Base-by-base conservation (phyloP, 192 early-diverging fungal species). In the Obelidium mucronatum region DNA sequence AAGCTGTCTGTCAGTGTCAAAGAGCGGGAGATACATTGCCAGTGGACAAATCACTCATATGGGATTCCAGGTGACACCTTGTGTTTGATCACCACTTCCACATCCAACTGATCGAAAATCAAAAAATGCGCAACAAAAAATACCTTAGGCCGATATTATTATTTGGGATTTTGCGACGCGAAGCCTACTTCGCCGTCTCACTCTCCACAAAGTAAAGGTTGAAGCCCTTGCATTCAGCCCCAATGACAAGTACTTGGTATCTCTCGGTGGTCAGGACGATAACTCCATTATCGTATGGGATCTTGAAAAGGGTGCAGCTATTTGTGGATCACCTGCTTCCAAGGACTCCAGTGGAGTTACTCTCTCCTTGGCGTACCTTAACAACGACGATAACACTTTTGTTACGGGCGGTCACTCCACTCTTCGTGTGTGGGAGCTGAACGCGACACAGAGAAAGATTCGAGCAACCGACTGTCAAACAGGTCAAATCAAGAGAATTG, bases 11-110 rank as follows among this genome's bases (percentile, higher is more conserved):
- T 81, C 85, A 28, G 75, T 89, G 19, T 77, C 81, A 24, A 80
- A 79, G 67, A 70, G 54, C 37, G 88, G 88, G 1, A 81, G 75
- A 56, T 80, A 78, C 40, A 83, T 89, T 52, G 88, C 88, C 1
- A 78, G 74, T 63, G 86, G 88, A 15, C 88, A 89, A 71, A 78
- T 89, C n/a, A 89, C 88, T 26, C 88, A 89, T 67, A 89, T 89
- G 88, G 88, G 88, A 2, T 89, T 89, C 78, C 88, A 89, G 82
- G 86, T 85, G 36, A n/a, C n/a, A n/a, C n/a, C n/a, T n/a, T n/a
- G n/a, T n/a, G n/a, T n/a, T n/a, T n/a, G n/a, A n/a, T n/a, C n/a
- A n/a, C n/a, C n/a, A n/a, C n/a, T n/a, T n/a, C n/a, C n/a, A n/a
- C 30, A 31, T 66, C 26, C 40, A 11, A 22, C 44, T 15, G 36